Conservation (phyloP, 106 monocot genomes). For the Agapanthus africanus region DNA sequence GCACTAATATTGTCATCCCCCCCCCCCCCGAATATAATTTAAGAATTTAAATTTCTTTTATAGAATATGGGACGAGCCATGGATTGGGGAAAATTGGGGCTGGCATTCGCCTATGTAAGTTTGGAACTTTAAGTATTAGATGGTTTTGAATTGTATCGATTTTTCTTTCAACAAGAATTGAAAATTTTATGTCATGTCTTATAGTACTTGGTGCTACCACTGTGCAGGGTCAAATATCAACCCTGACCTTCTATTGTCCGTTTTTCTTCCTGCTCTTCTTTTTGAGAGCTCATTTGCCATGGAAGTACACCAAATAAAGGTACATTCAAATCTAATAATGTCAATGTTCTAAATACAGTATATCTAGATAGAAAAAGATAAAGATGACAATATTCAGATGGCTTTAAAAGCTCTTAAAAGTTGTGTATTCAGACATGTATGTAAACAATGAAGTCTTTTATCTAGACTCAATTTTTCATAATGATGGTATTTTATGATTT, state of each 20-base stretch:
- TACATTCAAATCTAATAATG: slow-evolving; percentile 8
- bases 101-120: slow-evolving; percentile 92
- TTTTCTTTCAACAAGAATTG: neutral
- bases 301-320: slow-evolving; percentile 99
- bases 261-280: slow-evolving; percentile 97
- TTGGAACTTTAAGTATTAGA: neutral
- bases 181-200: neutral
- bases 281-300: slow-evolving; percentile 99
- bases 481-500: too few relatives aligned
- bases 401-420: neutral
- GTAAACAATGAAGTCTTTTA: too few relatives aligned
- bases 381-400: neutral
- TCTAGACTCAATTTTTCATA: too few relatives aligned
- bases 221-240: slow-evolving; percentile 88
- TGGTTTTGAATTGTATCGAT: neutral
- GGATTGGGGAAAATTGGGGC: slow-evolving; percentile 84
- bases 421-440: neutral
- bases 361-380: too few relatives aligned
- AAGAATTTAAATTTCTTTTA: neutral
- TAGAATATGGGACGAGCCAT: slow-evolving; percentile 76
- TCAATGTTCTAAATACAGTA: too few relatives aligned
- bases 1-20: neutral
- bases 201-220: neutral
- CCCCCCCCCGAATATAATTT: neutral
- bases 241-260: slow-evolving; percentile 76